phyloP scores from a whole-genome alignment of 2,329 filamentous ascomycete species.

The Alternaria metachromatica region DNA sequence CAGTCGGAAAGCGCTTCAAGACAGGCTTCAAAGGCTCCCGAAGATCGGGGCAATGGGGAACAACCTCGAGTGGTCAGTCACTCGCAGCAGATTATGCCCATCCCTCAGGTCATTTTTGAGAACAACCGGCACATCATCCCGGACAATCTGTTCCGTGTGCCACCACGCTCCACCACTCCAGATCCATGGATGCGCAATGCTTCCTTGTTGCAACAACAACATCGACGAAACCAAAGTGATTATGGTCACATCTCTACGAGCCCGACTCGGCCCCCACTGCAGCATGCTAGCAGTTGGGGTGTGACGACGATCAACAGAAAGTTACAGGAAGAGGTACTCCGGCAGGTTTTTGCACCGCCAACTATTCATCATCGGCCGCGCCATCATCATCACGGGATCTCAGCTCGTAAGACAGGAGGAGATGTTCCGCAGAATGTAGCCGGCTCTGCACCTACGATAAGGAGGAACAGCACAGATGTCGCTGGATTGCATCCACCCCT shows the following conservation, averaged over 20 bases:
- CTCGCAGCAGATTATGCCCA: constrained; percentile 74
- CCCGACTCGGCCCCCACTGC: constrained; percentile 51
- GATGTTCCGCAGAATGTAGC: constrained; percentile 34
- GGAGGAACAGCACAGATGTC: constrained; percentile 50
- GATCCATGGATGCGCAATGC: constrained; percentile 43
- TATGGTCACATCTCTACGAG: constrained; percentile 31
- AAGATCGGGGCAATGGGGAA: constrained; percentile 22
- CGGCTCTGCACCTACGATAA: constrained; percentile 42
- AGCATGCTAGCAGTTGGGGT: constrained; percentile 73
- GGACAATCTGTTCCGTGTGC: constrained; percentile 75
- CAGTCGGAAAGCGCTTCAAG: constrained; percentile 26
- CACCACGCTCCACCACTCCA: constrained; percentile 52
- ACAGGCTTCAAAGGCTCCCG: constrained; percentile 20
- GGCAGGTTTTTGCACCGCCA: constrained; percentile 87
- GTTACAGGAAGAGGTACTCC: constrained; percentile 87
- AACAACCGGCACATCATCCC: constrained; percentile 95
- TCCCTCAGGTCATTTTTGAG: constrained; percentile 90
- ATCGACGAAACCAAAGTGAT: constrained; percentile 47
- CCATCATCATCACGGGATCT: constrained; percentile 69
- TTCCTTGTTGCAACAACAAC: constrained; percentile 40
- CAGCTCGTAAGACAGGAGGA: constrained; percentile 51
- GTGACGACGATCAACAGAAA: constrained; percentile 89
- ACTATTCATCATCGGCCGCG: constrained; percentile 81
- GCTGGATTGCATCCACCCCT: constrained; percentile 33
- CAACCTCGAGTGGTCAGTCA: constrained; percentile 68